These are phyloP conservation scores for Apiotrichum mycotoxinovorans DNA, from an alignment of 1,284 basidiomycete species.

Conservation along the genomic window DNA sequence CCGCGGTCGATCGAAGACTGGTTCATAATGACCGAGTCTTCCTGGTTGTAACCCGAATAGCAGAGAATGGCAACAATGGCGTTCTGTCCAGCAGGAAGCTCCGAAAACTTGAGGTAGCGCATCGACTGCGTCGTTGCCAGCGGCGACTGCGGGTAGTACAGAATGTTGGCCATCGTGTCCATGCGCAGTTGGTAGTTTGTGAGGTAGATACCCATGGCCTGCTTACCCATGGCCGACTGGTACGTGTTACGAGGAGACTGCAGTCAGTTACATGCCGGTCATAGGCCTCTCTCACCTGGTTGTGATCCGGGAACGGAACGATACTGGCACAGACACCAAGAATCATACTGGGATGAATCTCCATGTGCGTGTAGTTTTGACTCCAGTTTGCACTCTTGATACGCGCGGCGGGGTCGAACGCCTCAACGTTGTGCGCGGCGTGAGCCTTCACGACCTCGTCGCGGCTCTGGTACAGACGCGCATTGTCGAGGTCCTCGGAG, in stretches of 20 bases:
- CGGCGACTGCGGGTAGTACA: constrained; percentile 98
- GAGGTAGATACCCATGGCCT: constrained; percentile 97
- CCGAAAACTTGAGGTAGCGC: constrained; percentile 97
- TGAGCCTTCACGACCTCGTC: constrained; percentile 48
- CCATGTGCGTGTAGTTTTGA: constrained; percentile 97
- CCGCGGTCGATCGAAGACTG: constrained; percentile 97
- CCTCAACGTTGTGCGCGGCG: constrained; percentile 54
- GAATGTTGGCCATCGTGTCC: constrained; percentile 98
- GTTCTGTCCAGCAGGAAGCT: constrained; percentile 96
- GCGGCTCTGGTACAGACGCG: constrained; percentile 43
- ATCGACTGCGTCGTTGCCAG: constrained; percentile 97
- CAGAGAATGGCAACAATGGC: constrained; percentile 97
- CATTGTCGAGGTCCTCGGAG: constrained; percentile 86
- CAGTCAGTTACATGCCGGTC: background rate
- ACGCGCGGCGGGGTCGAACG: constrained; percentile 79
- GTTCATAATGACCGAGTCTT: constrained; percentile 99
- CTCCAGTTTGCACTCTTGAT: constrained; percentile 75
- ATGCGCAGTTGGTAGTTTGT: constrained; percentile 96
- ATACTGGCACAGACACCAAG: constrained; percentile 97
- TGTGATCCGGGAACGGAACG: constrained; percentile 99
- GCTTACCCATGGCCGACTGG: constrained; percentile 99
- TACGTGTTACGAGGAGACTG: constrained; percentile 99
- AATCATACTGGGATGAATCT: constrained; percentile 99
- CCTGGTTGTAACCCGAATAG: constrained; percentile 99
- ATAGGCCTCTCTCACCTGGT: constrained; percentile 66